Evolutionary conservation across 2,329 filamentous ascomycete genomes (phyloP).

Genomic region (Emmonsiellopsis sp.): DNA sequence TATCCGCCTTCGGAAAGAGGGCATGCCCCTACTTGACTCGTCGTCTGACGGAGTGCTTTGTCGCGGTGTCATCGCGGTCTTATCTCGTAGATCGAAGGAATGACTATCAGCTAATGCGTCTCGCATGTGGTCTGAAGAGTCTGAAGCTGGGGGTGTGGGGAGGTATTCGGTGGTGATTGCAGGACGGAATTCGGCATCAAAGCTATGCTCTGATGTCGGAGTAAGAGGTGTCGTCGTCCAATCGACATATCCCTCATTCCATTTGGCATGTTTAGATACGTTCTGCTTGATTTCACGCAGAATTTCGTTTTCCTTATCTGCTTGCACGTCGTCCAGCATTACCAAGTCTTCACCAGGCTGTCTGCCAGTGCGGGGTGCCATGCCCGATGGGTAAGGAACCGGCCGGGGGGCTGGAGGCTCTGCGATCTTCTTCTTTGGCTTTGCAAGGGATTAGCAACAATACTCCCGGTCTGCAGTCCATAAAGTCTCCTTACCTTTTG

Average conservation of each 20-base stretch:
- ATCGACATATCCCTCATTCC: slow-evolving; percentile 86
- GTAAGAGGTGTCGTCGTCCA: slow-evolving; percentile 77
- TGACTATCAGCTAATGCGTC: slow-evolving; percentile 27
- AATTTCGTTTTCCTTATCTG: slow-evolving; percentile 74
- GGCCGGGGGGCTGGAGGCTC: slow-evolving; percentile 55
- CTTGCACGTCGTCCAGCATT: slow-evolving; percentile 64
- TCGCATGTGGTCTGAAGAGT: slow-evolving; percentile 37
- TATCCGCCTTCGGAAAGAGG: slow-evolving; percentile 72
- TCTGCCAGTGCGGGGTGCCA: slow-evolving; percentile 61
- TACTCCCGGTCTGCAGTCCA: slow-evolving; percentile 25
- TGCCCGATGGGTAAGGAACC: slow-evolving; percentile 56
- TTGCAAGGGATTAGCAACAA: slow-evolving; percentile 38
- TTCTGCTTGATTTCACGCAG: slow-evolving; percentile 76
- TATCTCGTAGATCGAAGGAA: slow-evolving; percentile 26
- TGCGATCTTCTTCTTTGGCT: slow-evolving; percentile 61
- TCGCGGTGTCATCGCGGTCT: slow-evolving; percentile 27
- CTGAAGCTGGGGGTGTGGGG: slow-evolving; percentile 42
- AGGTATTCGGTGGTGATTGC: slow-evolving; percentile 59
- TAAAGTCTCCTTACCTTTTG: slow-evolving; percentile 59
- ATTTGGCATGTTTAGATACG: slow-evolving; percentile 77
- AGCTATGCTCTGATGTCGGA: slow-evolving; percentile 58
- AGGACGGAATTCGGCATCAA: slow-evolving; percentile 57
- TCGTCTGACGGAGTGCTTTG: slow-evolving; percentile 37
- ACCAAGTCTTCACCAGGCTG: slow-evolving; percentile 73
- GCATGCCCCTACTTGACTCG: slow-evolving; percentile 36